Evolutionary conservation across 345 rosid species (phyloP), one percentile per base, ranked within the genome.

Genomic region (Sisymbrium irio): DNA sequence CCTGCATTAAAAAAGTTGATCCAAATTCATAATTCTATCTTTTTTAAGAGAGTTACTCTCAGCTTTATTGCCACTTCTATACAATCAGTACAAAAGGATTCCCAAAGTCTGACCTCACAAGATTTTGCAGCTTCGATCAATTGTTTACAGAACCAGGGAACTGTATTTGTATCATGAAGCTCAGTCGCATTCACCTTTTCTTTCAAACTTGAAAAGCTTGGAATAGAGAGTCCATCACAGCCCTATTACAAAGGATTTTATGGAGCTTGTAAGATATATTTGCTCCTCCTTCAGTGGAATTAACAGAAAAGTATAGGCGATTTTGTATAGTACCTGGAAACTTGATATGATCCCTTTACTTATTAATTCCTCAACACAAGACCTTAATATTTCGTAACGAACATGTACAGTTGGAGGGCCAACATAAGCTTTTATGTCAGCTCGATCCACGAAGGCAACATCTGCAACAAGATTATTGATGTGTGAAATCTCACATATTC

Each of bases 361-460:
- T 11, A 86, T 55, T 58, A 95, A 88, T 78, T 95, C 98, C 63
- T 86, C 90, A 80, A 90, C 72, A 78, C 97, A 92, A 57, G 98
- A 90, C 65, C 91, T 85, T 57, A 95, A 78, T 74, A 92, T 95
- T 78, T 90, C 96, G 54, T 88, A 92, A 66, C 99, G 96, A 75
- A 97, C 99, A 78, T 86, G 87, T 81, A 90, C 84, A 73, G 88
- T 88, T 77, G 99, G 98, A 70, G 99, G 98, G 66, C 98, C 98
- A 65, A 95, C 89, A 67, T 92, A 95, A 37, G 99, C 99, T 83
- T 95, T 95, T 75, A 95, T 87, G 80, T 95, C 99, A 57, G 99
- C 97, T 74, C 98, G 84, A 72, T 95, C 97, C 61, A 95, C 92
- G 69, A 95, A 95, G 33, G 99, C 99, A 74, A 95, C 78, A 86